A percentile compares a stretch with the other conserved stretches of the same genome.
Conservation (phyloP, 2,329 filamentous ascomycete species). For the Aaosphaeria pasadenensis region DNA sequence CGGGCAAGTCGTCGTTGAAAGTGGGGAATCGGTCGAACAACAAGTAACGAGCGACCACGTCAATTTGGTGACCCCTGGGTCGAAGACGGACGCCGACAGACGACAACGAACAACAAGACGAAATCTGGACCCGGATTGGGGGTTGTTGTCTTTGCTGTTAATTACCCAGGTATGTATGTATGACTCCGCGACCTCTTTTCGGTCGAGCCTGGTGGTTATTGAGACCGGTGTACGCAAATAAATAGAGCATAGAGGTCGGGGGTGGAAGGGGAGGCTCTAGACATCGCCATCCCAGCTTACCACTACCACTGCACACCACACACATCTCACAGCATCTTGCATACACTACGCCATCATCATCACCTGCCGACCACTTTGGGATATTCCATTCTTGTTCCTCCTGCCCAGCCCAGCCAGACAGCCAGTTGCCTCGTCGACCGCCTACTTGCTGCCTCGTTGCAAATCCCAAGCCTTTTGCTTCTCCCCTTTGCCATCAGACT, state of each 20-base stretch:
- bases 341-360: too few relatives aligned
- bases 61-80: not conserved
- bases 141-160: not conserved
- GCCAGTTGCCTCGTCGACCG: too few relatives aligned
- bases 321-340: too few relatives aligned
- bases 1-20: not conserved
- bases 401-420: too few relatives aligned
- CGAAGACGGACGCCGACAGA: not conserved
- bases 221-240: conserved; percentile 15
- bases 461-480: too few relatives aligned
- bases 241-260: conserved; percentile 7
- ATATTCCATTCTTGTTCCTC: too few relatives aligned
- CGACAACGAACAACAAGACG: not conserved
- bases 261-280: not conserved
- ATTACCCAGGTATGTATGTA: not conserved
- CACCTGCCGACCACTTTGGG: too few relatives aligned
- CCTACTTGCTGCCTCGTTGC: too few relatives aligned
- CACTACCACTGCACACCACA: too few relatives aligned
- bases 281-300: too few relatives aligned
- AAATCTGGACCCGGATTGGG: conserved; percentile 7
- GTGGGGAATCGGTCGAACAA: conserved; percentile 4
- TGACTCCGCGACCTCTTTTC: not conserved
- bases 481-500: conserved; percentile 11
- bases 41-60: conserved; percentile 6
- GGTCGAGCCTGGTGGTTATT: not conserved